phyloP scores from a whole-genome alignment of 208 protist species.

The Herpetomonas muscarum region DNA sequence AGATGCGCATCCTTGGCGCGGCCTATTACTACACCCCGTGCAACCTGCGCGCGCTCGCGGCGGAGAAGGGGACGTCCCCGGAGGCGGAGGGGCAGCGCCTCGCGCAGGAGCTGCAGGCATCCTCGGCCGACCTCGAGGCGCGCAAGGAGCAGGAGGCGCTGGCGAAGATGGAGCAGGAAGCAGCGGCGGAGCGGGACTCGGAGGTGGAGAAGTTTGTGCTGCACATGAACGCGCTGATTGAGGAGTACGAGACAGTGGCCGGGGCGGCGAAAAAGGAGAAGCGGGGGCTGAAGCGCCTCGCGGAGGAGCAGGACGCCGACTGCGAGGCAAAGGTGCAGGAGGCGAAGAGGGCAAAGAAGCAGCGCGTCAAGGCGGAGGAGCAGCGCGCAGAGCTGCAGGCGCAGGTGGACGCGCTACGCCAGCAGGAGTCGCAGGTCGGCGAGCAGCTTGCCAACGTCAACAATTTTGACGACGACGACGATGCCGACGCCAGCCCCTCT shows the following conservation, averaged over 20 bases:
- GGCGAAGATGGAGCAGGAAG: conserved; percentile 20
- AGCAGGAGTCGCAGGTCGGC: conserved; percentile 27
- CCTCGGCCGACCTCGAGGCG: conserved; percentile 21
- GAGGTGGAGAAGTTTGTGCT: conserved; percentile 58
- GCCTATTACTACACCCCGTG: conserved; percentile 54
- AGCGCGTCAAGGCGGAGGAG: conserved; percentile 59
- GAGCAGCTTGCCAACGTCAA: conserved; percentile 18
- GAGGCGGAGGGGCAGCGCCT: conserved; percentile 25
- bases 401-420: conserved; percentile 23
- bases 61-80: conserved; percentile 24
- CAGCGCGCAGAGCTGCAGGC: conserved; percentile 22
- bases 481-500: no score
- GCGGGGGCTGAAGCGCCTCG: conserved; percentile 60
- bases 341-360: conserved; percentile 84
- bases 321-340: conserved; percentile 55
- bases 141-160: conserved; percentile 40
- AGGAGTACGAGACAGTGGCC: conserved; percentile 74
- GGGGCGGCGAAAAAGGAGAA: conserved; percentile 61
- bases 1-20: conserved; percentile 67
- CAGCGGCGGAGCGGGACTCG: conserved; percentile 30
- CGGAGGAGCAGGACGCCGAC: conserved; percentile 47
- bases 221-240: conserved; percentile 78
- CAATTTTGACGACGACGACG: conserved; percentile 3
- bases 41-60: conserved; percentile 28
- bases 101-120: conserved; percentile 26